Evolutionary conservation across 208 protist species (phyloP).

Genomic region (Trypanosoma avium): DNA sequence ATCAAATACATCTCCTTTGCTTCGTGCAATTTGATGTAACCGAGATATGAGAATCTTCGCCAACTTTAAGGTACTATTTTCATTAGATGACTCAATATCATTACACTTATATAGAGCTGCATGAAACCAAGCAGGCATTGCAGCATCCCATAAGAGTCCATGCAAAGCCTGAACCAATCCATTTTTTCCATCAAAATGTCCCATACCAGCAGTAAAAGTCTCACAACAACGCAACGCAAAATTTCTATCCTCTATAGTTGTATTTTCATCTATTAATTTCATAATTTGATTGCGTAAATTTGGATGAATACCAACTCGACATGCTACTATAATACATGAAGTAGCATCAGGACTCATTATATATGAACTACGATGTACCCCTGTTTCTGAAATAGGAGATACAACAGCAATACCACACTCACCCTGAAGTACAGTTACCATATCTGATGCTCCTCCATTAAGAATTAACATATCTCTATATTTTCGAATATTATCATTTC

Average conservation of each 20-base stretch:
- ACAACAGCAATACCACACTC: conserved; percentile 40
- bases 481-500: too few relatives aligned
- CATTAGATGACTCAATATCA: not conserved
- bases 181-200: conserved; percentile 38
- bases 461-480: conserved; percentile 17
- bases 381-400: not conserved
- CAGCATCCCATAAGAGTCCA: conserved; percentile 41
- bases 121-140: conserved; percentile 49
- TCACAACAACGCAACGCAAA: conserved; percentile 10
- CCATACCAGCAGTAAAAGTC: conserved; percentile 39
- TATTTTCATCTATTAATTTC: not conserved
- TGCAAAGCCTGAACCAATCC: conserved; percentile 23
- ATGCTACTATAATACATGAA: conserved; percentile 59
- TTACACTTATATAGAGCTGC: conserved; percentile 6
- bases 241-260: not conserved
- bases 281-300: not conserved
- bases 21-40: not conserved
- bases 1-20: not conserved
- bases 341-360: conserved; percentile 56
- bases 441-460: not conserved
- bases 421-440: conserved; percentile 39
- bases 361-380: conserved; percentile 18
- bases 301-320: conserved; percentile 42
- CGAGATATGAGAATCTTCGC: not conserved
- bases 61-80: not conserved